These are phyloP conservation scores for Monosporascus sp. DNA, from an alignment of 2,329 filamentous ascomycete species.

Conservation along the genomic window DNA sequence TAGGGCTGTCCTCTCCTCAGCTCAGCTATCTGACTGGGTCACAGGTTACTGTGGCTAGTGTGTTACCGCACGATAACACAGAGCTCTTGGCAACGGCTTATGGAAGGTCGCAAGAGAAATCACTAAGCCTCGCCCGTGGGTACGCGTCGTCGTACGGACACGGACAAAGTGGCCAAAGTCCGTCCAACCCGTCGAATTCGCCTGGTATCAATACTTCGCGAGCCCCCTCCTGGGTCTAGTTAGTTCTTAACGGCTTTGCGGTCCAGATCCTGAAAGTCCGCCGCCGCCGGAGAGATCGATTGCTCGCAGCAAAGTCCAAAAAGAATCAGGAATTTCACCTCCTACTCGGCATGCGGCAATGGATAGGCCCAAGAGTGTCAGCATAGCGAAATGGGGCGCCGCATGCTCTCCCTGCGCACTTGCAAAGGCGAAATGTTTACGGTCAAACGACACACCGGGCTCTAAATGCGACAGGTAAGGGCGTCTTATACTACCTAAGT, in stretches of 20 bases:
- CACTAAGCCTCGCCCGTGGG: neutral
- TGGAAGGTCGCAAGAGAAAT: neutral
- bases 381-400: slow-evolving; percentile 39
- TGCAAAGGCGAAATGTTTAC: slow-evolving; percentile 46
- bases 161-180: slow-evolving; percentile 15
- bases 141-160: slow-evolving; percentile 1
- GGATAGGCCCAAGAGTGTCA: slow-evolving; percentile 18
- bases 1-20: too few relatives aligned
- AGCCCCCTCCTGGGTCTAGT: slow-evolving; percentile 1
- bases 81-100: neutral
- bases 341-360: slow-evolving; percentile 3
- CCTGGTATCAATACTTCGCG: slow-evolving; percentile 3
- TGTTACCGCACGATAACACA: neutral
- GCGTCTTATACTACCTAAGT: neutral
- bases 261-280: slow-evolving; percentile 15
- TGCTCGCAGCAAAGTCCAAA: neutral
- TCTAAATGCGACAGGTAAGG: slow-evolving; percentile 38
- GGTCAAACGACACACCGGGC: slow-evolving; percentile 29
- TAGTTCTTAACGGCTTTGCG: slow-evolving; percentile 6
- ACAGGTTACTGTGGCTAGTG: neutral
- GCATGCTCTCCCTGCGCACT: slow-evolving; percentile 43
- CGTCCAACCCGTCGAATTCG: slow-evolving; percentile 1
- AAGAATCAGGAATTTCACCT: neutral
- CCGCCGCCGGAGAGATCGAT: slow-evolving; percentile 9
- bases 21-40: neutral